Percentiles rank a stretch among this genome's conserved stretches.
These are phyloP conservation scores for Cephaloascus fragrans DNA, from an alignment of 805 yeast species.

Conservation along the genomic window DNA sequence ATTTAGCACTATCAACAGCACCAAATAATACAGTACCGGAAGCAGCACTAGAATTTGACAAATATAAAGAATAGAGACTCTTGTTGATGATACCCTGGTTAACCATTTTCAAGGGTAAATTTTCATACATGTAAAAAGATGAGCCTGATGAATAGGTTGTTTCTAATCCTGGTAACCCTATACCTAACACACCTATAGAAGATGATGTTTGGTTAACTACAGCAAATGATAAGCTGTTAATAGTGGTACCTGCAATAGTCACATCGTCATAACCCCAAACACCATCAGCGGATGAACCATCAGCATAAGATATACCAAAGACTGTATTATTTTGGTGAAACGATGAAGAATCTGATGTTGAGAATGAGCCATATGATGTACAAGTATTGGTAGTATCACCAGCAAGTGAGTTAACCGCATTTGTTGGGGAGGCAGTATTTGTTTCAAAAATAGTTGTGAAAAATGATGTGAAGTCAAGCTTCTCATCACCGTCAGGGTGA, in stretches of 20 bases:
- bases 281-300: conserved; percentile 37
- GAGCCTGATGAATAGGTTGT: conserved; percentile 33
- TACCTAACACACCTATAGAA: conserved; percentile 61
- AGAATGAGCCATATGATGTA: conserved; percentile 38
- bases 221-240: conserved; percentile 56
- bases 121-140: conserved; percentile 38
- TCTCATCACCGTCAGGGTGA: not conserved
- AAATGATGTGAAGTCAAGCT: no score
- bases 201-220: conserved; percentile 61
- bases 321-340: conserved; percentile 28
- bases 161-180: conserved; percentile 65
- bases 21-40: conserved; percentile 62
- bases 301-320: conserved; percentile 39
- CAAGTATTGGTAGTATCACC: conserved; percentile 23
- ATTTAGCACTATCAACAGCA: conserved; percentile 59
- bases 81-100: conserved; percentile 45
- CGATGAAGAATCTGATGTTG: conserved; percentile 24
- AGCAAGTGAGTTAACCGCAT: not conserved
- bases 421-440: not conserved
- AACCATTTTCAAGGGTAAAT: conserved; percentile 56
- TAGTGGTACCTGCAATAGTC: conserved; percentile 34
- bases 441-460: not conserved
- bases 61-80: conserved; percentile 52
- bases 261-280: conserved; percentile 58
- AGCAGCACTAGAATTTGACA: conserved; percentile 30